phyloP scores from a whole-genome alignment of 371 early-diverging fungal species.

The Nematocida ausubeli region DNA sequence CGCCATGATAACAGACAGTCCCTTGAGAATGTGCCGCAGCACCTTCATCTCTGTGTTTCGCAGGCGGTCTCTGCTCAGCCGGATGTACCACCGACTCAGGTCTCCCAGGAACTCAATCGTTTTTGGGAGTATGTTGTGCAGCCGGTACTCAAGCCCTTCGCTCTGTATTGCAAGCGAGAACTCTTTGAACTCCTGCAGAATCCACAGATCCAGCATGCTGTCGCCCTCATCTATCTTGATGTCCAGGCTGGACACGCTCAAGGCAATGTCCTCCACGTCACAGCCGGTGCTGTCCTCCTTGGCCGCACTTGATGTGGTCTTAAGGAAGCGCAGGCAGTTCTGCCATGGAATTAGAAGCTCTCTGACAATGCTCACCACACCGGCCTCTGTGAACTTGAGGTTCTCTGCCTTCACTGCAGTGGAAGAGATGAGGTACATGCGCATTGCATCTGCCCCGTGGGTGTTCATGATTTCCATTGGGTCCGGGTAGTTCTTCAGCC shows the following conservation, averaged over 20 bases:
- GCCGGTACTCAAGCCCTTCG: constrained; percentile 71
- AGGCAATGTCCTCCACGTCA: constrained; percentile 53
- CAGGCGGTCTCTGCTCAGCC: constrained; percentile 92
- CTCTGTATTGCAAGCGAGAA: constrained; percentile 54
- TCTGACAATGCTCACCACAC: constrained; percentile 89
- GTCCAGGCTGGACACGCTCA: constrained; percentile 1
- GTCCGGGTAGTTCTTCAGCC: constrained; percentile 98
- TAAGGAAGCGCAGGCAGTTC: constrained; percentile 93
- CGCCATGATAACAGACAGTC: constrained; percentile 84
- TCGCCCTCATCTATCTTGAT: constrained; percentile 8
- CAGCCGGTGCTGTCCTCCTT: background rate
- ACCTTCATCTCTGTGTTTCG: constrained; percentile 85
- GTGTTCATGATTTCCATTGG: constrained; percentile 78
- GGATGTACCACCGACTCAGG: constrained; percentile 97
- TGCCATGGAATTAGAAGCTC: constrained; percentile 95
- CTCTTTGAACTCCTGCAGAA: constrained; percentile 52
- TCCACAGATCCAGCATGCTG: constrained; percentile 65
- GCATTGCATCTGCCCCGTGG: constrained; percentile 94
- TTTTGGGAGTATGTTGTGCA: constrained; percentile 88
- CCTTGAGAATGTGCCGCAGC: constrained; percentile 83
- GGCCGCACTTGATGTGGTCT: constrained; percentile 73
- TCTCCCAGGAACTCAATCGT: constrained; percentile 83
- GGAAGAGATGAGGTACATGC: constrained; percentile 92
- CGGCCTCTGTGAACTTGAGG: constrained; percentile 89
- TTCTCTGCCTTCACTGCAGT: constrained; percentile 97